A percentile compares a stretch with the other conserved stretches of the same genome.
Evolutionary conservation across 306 rosid species (phyloP).

Genomic region (Quercus glauca): DNA sequence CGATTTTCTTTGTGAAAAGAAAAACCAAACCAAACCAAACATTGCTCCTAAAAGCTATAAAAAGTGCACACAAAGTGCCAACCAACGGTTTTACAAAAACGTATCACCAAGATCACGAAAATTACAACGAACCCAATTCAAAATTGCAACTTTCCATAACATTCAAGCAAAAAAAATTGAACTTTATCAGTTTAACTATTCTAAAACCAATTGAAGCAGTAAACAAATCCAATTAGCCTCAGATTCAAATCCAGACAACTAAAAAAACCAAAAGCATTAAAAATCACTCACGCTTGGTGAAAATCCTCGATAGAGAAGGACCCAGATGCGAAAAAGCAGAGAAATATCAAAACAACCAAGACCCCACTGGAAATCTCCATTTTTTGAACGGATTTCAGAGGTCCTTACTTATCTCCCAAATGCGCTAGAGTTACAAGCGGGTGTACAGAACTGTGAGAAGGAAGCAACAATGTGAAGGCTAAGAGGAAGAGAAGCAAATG

Average conservation of each 20-base stretch:
- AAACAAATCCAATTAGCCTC: not conserved
- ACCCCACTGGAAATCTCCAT: constrained; percentile 50
- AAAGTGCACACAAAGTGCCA: not conserved
- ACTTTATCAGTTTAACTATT: not conserved
- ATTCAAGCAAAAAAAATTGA: constrained; percentile 5
- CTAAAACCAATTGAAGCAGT: constrained; percentile 11
- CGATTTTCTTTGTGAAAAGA: not conserved
- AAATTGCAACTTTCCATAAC: not conserved
- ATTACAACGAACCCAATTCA: not conserved
- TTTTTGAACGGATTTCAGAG: constrained; percentile 11
- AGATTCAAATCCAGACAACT: constrained; percentile 13
- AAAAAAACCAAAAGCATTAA: not conserved
- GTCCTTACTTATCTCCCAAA: constrained; percentile 16
- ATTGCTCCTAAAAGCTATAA: not conserved
- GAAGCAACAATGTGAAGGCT: constrained; percentile 19
- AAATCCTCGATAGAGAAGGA: constrained; percentile 47
- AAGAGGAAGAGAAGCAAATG: constrained; percentile 2
- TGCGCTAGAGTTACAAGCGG: constrained; percentile 19
- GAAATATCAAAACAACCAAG: constrained; percentile 28
- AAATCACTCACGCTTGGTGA: constrained; percentile 72
- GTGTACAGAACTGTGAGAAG: not conserved
- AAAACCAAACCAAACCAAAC: not conserved
- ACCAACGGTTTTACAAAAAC: not conserved
- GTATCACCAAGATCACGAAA: not conserved
- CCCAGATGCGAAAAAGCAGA: constrained; percentile 42